Evolutionary conservation across 2,329 filamentous ascomycete genomes (phyloP), one percentile per base, ranked within the genome.

Genomic region (Aspergillus candidus): DNA sequence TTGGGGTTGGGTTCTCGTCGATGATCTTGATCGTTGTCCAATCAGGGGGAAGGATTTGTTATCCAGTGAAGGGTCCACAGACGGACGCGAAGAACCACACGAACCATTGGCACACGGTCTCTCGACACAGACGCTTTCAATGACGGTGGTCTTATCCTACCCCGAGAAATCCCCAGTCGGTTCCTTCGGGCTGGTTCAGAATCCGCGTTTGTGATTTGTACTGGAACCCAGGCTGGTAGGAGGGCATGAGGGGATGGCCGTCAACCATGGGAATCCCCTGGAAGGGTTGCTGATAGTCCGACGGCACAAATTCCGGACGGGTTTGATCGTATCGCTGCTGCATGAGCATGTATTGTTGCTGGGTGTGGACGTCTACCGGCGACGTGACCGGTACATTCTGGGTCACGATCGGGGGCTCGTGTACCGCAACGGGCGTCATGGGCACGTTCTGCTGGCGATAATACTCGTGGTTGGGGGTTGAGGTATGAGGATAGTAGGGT

Each of bases 141-240:
- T 38, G 18, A 33, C 38, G 32, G 42, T 39, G 27, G 17, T 11
- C 22, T 63, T 53, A 67, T 27, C 63, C 62, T 44, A 66, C 61
- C 32, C 65, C 65, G 46, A 68, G 51, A 53, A 67, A 68, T 6
- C 58, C 54, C 64, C 65, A 68, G 56, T 68, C 65, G 40, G 65
- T 67, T 47, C 64, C 65, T 47, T 67, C 65, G 44, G 63, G 57
- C 51, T 65, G 63, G 41, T 64, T 62, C 45, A 67, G 52, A 27
- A 67, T 55, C 39, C 62, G 60, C 36, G 57, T 44, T 27, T 54
- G 57, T 50, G 56, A 47, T 47, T 67, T 67, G 43, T 60, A 66
- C 43, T 61, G 54, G 45, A 58, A 61, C 49, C 57, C 58, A 18
- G 57, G 54, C 44, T 60, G 53, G 45, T 65, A 66, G 34, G 59